Base-by-base conservation (phyloP, 2,329 filamentous ascomycete genomes). In the Fusarium sp. region DNA sequence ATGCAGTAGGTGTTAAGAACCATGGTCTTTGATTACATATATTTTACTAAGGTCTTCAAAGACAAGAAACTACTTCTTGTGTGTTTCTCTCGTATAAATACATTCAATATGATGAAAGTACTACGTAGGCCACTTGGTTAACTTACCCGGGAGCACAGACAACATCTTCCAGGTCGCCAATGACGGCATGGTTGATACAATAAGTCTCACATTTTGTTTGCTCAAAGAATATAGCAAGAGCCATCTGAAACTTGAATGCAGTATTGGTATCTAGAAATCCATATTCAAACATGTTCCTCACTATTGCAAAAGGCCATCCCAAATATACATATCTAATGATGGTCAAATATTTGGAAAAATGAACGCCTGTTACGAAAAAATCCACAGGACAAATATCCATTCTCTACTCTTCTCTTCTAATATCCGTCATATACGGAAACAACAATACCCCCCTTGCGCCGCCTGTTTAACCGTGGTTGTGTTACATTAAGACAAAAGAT, bases 401-500 rank as follows among this genome's bases (percentile, higher is more conserved):
- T 30, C 20, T 58, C 47, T 43, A 27, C 40, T 20, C 22, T 43
- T 52, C 40, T 20, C 29, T 43, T 52, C 24, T 43, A 43, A 48
- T 56, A 41, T 56, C 49, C 58, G 44, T 41, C 53, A 25, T 56
- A 34, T 56, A 34, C 43, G 40, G 20, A 40, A 29, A 46, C 40
- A 66, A 16, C 30, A 62, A 59, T 72, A 59, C 63, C 56, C 34
- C 49, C 61, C 27, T 51, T 51, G 41, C 53, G 55, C 52, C 53
- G 41, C 38, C 56, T 52, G 43, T 57, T 51, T 62, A 24, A 53
- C 58, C 56, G 34, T 62, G 57, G 45, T 57, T 73, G 41, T 57
- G 69, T 70, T 73, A 68, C 60, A 67, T 52, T 47, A 70, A 66
- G 32, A 64, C 58, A 71, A 65, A 71, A 62, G 55, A 68, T 46